Conservation (phyloP, 192 early-diverging fungal species). For the Rhizophagus clarus region DNA sequence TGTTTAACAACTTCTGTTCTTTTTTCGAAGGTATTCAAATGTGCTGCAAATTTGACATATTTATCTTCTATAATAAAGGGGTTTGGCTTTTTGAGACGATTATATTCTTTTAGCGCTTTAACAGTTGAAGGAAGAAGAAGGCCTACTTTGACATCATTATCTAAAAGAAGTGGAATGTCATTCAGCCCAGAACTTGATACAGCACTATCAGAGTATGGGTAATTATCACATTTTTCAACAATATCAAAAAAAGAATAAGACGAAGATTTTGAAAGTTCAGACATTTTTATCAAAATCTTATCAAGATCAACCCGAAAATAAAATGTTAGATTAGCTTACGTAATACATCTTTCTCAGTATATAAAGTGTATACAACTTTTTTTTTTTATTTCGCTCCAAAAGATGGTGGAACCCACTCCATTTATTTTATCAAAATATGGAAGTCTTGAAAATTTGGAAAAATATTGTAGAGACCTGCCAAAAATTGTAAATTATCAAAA, state of each 20-base stretch:
- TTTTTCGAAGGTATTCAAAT: conserved; percentile 36
- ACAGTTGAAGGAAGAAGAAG: conserved; percentile 40
- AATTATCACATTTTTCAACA: conserved; percentile 52
- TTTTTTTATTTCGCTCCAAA: neutral
- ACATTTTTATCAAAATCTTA: neutral
- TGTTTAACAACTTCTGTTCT: conserved; percentile 36
- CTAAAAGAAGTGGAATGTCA: conserved; percentile 37
- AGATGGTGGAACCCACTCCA: neutral
- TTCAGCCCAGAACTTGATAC: neutral
- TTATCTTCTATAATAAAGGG: conserved; percentile 47
- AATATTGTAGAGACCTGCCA: neutral
- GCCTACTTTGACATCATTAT: conserved; percentile 41
- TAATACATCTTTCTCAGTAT: too few relatives aligned
- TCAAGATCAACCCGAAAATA: too few relatives aligned
- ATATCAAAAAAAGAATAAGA: conserved; percentile 39
- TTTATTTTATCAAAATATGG: neutral
- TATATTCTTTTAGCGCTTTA: conserved; percentile 42
- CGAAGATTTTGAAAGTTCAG: neutral
- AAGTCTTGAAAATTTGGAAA: neutral
- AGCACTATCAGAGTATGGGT: conserved; percentile 40
- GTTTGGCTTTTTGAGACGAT: conserved; percentile 6
- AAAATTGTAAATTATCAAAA: conserved; percentile 3
- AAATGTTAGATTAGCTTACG: too few relatives aligned
- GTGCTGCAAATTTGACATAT: conserved; percentile 40
- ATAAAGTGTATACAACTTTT: too few relatives aligned